Evolutionary conservation across 2,329 filamentous ascomycete genomes (phyloP), one percentile per base, ranked within the genome.

Genomic region (Fusarium pseudoanthophilum): DNA sequence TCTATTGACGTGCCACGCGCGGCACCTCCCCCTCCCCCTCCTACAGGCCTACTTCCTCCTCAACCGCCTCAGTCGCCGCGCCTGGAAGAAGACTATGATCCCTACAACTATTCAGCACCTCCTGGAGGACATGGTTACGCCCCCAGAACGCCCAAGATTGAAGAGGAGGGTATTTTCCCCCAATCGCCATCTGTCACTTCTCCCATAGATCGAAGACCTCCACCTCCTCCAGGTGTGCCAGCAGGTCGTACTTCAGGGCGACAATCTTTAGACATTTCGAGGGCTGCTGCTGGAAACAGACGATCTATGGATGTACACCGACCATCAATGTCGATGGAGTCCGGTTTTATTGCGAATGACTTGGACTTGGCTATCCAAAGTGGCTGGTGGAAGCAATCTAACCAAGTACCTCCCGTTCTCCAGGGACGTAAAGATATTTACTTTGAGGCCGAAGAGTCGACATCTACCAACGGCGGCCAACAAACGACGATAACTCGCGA

Each of bases 311-410:
- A 99, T 74, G 85, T 93, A 63, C 83, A 88, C 43, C 90, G 95
- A 52, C 92, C 93, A 26, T 92, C 92, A 13, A 88, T 91, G 80
- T 92, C 92, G 11, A 88, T 91, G 80, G 93, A 95, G 73, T 91
- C 92, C 49, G 93, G 94, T 3, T 97, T 91, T 79, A 95, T 98
- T 71, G 96, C 96, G 45, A 92, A 91, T 63, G 95, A 98, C 68
- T 83, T 98, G 63, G 95, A 98, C 78, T 86, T 98, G 42, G 91
- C 90, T 18, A 86, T 89, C 49, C 87, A 88, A 56, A 93, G 90
- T 24, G 89, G 92, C 57, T 99, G 96, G 96, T 99, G 95, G 95
- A 90, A 92, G 42, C 91, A 95, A 78, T 87, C 92, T 16, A 93
- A 93, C 71, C 90, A 90, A 42, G 88, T 95, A 4, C 96, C 96